Evolutionary conservation across 768 basidiomycete genomes (phyloP).

Genomic region (Auricularia cornea): DNA sequence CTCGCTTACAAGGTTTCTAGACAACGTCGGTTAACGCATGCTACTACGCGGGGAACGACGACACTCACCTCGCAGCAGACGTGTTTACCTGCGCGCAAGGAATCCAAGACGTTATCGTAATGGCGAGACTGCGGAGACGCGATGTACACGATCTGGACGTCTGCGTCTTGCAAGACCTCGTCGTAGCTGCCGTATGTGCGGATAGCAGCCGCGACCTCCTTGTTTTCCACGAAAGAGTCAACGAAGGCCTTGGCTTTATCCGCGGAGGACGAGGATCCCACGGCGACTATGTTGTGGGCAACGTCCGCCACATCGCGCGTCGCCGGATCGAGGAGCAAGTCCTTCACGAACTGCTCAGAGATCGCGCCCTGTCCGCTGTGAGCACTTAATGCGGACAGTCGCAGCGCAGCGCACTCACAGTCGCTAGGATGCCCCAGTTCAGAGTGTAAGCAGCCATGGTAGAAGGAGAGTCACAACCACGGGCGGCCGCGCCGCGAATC

Average conservation of each 20-base stretch:
- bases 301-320: constrained; percentile 7
- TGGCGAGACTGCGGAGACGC: constrained; percentile 13
- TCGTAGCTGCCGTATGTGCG: constrained; percentile 13
- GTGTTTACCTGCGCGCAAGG: constrained; percentile 13
- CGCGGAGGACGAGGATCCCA: constrained; percentile 7
- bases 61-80: constrained; percentile 13
- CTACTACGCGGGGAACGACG: background rate
- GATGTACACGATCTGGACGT: constrained; percentile 17
- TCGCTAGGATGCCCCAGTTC: constrained; percentile 11
- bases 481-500: too few species aligned
- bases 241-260: constrained; percentile 6
- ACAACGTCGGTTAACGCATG: too few species aligned
- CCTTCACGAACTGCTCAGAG: constrained; percentile 7
- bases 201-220: background rate
- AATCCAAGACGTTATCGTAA: constrained; percentile 10
- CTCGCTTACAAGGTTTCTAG: background rate
- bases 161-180: constrained; percentile 11
- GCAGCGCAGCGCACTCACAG: background rate
- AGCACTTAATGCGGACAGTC: background rate
- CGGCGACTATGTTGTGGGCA: constrained; percentile 7
- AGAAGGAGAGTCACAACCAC: background rate
- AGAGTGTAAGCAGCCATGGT: constrained; percentile 4
- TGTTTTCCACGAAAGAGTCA: background rate
- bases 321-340: constrained; percentile 10
- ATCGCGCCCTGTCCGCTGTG: constrained; percentile 4